phyloP scores from a whole-genome alignment of 176 grass and related monocot genomes.

The Guadua angustifolia region DNA sequence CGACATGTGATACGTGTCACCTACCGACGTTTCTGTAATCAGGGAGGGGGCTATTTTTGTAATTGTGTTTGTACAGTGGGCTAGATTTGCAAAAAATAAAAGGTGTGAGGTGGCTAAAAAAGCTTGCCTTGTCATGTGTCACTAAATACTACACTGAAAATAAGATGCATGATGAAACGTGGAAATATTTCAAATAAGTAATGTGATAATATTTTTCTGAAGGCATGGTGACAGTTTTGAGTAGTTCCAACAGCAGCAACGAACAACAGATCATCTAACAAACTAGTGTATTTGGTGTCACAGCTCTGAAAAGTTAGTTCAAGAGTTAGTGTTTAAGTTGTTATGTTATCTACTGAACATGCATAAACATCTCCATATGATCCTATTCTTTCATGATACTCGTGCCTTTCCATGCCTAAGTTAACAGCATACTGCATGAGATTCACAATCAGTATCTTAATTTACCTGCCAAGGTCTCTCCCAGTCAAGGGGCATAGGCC shows the following conservation, averaged over 20 bases:
- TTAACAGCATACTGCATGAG: neutral
- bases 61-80: no score
- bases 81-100: no score
- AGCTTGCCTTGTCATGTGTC: neutral
- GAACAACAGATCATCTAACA: neutral
- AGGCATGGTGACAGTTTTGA: neutral
- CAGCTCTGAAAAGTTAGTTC: neutral
- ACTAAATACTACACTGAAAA: neutral
- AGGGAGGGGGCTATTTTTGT: no score
- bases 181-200: neutral
- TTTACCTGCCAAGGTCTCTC: constrained; percentile 92
- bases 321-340: neutral
- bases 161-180: neutral
- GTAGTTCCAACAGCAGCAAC: neutral
- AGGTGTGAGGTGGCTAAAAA: no score
- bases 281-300: neutral
- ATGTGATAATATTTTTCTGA: neutral
- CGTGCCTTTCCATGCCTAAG: neutral
- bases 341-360: neutral
- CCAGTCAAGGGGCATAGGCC: constrained; percentile 98
- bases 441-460: constrained; percentile 5
- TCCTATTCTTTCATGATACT: neutral
- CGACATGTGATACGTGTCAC: no score
- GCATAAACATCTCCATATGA: constrained; percentile 13
- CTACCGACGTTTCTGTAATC: no score